Percentiles rank a stretch among this genome's conserved stretches.
Conservation (phyloP, 169 alveolate species). For the Ichthyophthirius multifiliis region DNA sequence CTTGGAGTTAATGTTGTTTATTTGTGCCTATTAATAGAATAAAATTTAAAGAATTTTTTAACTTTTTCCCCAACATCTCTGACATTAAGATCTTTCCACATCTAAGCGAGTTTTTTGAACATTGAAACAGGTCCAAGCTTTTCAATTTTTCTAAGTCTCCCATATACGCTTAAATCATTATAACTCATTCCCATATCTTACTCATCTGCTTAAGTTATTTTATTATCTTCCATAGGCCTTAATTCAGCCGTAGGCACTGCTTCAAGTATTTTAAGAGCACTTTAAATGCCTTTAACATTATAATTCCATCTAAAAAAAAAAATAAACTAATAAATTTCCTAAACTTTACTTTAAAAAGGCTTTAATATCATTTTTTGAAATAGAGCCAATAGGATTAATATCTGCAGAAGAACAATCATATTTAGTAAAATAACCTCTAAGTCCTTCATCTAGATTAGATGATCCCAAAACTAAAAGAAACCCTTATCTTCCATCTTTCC, state of each 20-base stretch:
- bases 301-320: slow-evolving; percentile 24
- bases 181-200: slow-evolving; percentile 88
- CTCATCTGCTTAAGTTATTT: slow-evolving; percentile 68
- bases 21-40: slow-evolving; percentile 86
- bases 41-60: slow-evolving; percentile 75
- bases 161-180: slow-evolving; percentile 72
- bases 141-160: slow-evolving; percentile 63
- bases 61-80: slow-evolving; percentile 70
- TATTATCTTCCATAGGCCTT: slow-evolving; percentile 61
- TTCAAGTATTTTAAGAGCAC: slow-evolving; percentile 36
- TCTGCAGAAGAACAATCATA: slow-evolving; percentile 93
- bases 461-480: slow-evolving; percentile 60
- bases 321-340: background rate
- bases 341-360: slow-evolving; percentile 31
- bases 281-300: slow-evolving; percentile 21
- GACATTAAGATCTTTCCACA: slow-evolving; percentile 58
- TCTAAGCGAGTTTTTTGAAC: slow-evolving; percentile 51
- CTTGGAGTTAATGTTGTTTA: slow-evolving; percentile 85
- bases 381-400: slow-evolving; percentile 89
- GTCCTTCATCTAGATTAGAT: slow-evolving; percentile 69
- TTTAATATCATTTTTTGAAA: slow-evolving; percentile 71
- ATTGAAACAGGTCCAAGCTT: slow-evolving; percentile 80
- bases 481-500: slow-evolving; percentile 54
- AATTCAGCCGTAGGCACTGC: slow-evolving; percentile 87
- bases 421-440: slow-evolving; percentile 88